Conservation (phyloP, 805 yeast genomes). For the Peterozyma xylosa region DNA sequence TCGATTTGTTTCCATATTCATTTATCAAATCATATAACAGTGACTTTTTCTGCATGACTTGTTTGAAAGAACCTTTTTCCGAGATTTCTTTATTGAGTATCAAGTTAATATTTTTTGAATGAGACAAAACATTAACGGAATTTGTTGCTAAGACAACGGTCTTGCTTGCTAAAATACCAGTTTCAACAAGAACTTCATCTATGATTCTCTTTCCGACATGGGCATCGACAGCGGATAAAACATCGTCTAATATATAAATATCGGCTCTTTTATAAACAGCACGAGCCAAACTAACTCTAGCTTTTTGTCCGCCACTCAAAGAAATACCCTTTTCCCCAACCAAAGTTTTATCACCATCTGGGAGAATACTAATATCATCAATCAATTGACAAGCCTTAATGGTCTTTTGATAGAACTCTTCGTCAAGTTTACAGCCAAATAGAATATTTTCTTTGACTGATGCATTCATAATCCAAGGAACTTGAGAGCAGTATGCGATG, state of each 20-base stretch:
- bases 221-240: conserved; percentile 94
- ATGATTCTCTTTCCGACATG: conserved; percentile 88
- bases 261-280: conserved; percentile 96
- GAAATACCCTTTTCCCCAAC: conserved; percentile 98
- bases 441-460: conserved; percentile 84
- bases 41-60: conserved; percentile 17
- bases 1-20: conserved; percentile 23
- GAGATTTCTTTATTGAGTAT: conserved; percentile 45
- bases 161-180: conserved; percentile 43
- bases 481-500: conserved; percentile 57
- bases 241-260: conserved; percentile 83
- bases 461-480: conserved; percentile 97
- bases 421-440: conserved; percentile 82
- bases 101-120: conserved; percentile 55
- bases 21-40: conserved; percentile 26
- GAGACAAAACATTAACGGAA: conserved; percentile 43
- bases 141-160: conserved; percentile 55
- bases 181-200: conserved; percentile 38
- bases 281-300: conserved; percentile 87
- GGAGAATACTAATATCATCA: conserved; percentile 69
- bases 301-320: conserved; percentile 96
- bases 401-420: conserved; percentile 72
- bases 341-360: conserved; percentile 85
- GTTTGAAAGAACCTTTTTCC: conserved; percentile 49
- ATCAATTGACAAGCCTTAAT: conserved; percentile 82